Base-by-base conservation (phyloP, 2,329 filamentous ascomycete species). In the Fusarium siculi region DNA sequence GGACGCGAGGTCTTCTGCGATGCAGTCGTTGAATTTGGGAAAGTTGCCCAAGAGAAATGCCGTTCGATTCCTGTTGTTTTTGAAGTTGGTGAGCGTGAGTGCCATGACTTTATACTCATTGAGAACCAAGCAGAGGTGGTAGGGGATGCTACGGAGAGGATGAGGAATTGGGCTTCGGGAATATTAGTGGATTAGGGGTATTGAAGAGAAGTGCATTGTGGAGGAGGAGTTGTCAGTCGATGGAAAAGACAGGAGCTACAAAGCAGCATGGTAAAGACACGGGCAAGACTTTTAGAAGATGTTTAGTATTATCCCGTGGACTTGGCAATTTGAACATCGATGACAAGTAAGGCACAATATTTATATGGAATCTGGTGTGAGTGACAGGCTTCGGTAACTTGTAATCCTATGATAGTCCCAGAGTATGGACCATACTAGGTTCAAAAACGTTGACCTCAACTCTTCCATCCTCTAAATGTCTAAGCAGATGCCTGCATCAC, bases 381-480 rank as follows among this genome's bases (percentile, higher is more conserved):
- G 9, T 30, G 30, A 12, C 30, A 12, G 30, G 9, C 28, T 28
- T 28, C 7, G 28, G 28, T 28, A 28, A 28, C 28, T 28, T 28
- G 7, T 28, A 28, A 28, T 28, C 28, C 28, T 28, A 30, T 30
- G 30, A 30, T 30, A 9, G 7, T 14, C 23, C 0, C 18, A 28
- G 4, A 11, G 18, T 28, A 28, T 21, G 0, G 9, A 21, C 4
- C 43, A 21, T 6, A 16, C 7, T n/a, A 7, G 46, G 21, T 18
- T 8, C 5, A 9, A 32, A 4, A n/a, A 3, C 9, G 4, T 15
- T 32, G 28, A 12, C 2, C 4, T 30, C 9, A 3, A 9, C 19
- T 14, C 0, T 16, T 4, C 5, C 4, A 10, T 11, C 46, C 2
- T 4, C 14, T 1, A 32, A 7, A 2, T 1, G 7, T 14, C 21